phyloP scores from a whole-genome alignment of 352 stramenopile genomes.

The Lagenidium giganteum region DNA sequence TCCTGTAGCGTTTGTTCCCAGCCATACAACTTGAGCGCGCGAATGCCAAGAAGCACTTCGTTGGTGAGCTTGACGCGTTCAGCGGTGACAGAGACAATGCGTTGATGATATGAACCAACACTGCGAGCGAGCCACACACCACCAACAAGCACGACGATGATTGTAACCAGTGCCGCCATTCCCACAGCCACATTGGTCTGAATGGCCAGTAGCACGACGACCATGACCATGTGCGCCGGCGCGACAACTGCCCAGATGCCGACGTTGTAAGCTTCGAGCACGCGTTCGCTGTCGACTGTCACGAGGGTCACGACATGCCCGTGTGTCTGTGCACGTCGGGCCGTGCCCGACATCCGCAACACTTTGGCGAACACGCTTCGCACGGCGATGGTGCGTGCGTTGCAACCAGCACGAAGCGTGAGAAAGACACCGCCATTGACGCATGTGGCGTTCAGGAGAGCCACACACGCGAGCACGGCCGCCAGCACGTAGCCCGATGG shows the following conservation, averaged over 20 bases:
- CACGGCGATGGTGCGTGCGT: constrained; percentile 49
- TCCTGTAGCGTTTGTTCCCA: constrained; percentile 31
- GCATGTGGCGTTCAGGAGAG: constrained; percentile 34
- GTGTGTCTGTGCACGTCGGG: constrained; percentile 40
- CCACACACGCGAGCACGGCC: constrained; percentile 23
- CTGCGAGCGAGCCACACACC: constrained; percentile 23
- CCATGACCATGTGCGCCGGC: constrained; percentile 30
- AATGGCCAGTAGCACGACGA: constrained; percentile 37
- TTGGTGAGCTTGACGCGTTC: constrained; percentile 83
- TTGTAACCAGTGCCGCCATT: constrained; percentile 6
- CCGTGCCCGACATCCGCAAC: constrained; percentile 33
- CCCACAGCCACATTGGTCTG: constrained; percentile 17
- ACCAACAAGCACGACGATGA: constrained; percentile 17
- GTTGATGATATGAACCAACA: constrained; percentile 27
- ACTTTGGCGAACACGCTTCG: constrained; percentile 59
- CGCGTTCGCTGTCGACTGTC: constrained; percentile 42
- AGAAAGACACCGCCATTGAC: constrained; percentile 52
- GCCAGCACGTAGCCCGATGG: constrained; percentile 42
- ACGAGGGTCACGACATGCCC: constrained; percentile 53
- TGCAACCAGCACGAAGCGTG: constrained; percentile 33
- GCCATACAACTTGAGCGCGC: constrained; percentile 74
- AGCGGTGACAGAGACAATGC: constrained; percentile 16
- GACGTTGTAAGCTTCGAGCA: constrained; percentile 42
- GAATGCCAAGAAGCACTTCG: constrained; percentile 79
- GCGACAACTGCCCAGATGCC: constrained; percentile 40